phyloP scores from a whole-genome alignment of 352 stramenopile genomes.

The Thalassiosira hispida region DNA sequence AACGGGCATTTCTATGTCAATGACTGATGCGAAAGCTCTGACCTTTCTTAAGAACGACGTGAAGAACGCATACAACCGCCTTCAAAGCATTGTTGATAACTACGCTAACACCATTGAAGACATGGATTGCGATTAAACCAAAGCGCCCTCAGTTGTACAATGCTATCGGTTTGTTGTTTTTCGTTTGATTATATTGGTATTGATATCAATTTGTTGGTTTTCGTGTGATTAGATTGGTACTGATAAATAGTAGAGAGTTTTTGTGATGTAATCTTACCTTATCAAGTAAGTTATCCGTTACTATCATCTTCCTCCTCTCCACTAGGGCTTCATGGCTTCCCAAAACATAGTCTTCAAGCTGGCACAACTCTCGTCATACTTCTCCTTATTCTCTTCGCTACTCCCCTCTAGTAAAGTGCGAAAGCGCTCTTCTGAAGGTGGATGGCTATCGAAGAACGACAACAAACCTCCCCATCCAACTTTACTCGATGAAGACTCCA shows the following conservation, averaged over 20 bases:
- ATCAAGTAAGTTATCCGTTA: not conserved
- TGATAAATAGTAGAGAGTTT: not conserved
- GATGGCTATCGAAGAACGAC: conserved; percentile 62
- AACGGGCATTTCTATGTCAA: not conserved
- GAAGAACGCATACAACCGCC: not conserved
- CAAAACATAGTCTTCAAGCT: conserved; percentile 47
- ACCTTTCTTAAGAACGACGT: conserved; percentile 1
- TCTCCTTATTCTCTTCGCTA: conserved; percentile 50
- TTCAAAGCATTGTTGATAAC: not conserved
- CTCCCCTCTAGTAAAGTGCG: conserved; percentile 48
- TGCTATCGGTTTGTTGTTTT: not conserved
- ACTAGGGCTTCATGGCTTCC: conserved; percentile 31
- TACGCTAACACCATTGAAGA: not conserved
- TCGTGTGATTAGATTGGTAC: not conserved
- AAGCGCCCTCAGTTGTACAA: not conserved
- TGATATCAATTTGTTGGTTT: not conserved
- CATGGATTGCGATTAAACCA: not conserved
- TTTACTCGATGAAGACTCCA: conserved; percentile 1
- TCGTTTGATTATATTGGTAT: not conserved
- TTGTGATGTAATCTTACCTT: too few species aligned
- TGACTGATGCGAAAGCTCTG: not conserved
- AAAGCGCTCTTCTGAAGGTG: conserved; percentile 64
- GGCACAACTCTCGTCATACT: conserved; percentile 57
- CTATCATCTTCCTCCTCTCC: not conserved
- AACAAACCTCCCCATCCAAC: conserved; percentile 27